phyloP scores from a whole-genome alignment of 2,329 filamentous ascomycete species.

The Neofusicoccum umdonicola region DNA sequence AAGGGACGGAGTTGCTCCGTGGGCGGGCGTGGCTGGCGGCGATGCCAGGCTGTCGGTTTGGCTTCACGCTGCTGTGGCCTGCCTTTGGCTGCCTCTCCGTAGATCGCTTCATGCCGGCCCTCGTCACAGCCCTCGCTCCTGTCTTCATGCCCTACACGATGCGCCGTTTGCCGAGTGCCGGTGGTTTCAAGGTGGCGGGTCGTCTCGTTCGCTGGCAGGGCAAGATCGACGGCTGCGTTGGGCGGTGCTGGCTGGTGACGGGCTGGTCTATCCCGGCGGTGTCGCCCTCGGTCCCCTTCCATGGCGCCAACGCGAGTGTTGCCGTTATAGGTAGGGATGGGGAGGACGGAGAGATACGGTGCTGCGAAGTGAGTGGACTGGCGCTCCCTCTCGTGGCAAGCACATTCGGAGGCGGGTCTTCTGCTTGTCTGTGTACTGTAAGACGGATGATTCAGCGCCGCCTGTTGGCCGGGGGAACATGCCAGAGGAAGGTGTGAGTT shows the following conservation, averaged over 20 bases:
- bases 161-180: no score
- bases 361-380: not conserved
- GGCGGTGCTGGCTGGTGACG: not conserved
- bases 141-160: no score
- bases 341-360: not conserved
- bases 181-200: no score
- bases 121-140: no score
- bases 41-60: no score
- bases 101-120: not conserved
- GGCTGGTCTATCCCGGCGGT: not conserved
- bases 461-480: not conserved
- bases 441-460: not conserved
- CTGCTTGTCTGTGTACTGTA: not conserved
- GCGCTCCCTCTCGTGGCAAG: no score
- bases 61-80: no score
- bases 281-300: not conserved
- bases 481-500: not conserved
- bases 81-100: no score
- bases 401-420: no score
- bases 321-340: not conserved
- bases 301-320: constrained; percentile 1
- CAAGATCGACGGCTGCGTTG: not conserved
- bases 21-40: not conserved
- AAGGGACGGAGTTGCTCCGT: not conserved
- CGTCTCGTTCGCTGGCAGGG: not conserved